phyloP scores from a whole-genome alignment of 768 basidiomycete genomes.

The Gymnopilus junonius region DNA sequence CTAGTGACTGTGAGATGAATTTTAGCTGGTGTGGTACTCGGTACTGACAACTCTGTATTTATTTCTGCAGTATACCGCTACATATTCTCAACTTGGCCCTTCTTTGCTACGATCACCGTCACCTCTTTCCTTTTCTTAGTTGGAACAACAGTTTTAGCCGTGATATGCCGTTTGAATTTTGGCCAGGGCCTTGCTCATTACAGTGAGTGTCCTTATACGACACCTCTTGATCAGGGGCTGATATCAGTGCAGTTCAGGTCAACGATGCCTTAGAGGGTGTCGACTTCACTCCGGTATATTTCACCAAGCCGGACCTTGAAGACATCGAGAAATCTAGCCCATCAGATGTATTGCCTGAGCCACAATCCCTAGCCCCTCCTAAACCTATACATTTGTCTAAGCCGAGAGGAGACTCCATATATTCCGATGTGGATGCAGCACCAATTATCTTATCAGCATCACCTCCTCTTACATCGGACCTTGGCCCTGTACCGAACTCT shows the following conservation, averaged over 20 bases:
- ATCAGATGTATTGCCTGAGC: background rate
- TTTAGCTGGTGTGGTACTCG: background rate
- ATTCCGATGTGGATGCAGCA: slow-evolving; percentile 23
- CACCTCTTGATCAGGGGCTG: background rate
- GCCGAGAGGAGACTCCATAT: slow-evolving; percentile 20
- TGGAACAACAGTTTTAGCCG: slow-evolving; percentile 42
- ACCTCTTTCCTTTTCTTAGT: slow-evolving; percentile 47
- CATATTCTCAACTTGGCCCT: slow-evolving; percentile 47
- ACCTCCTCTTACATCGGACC: slow-evolving; percentile 27
- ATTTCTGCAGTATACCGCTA: slow-evolving; percentile 42
- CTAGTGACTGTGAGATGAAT: slow-evolving; percentile 39
- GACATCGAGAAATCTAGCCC: slow-evolving; percentile 20
- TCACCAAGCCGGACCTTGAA: slow-evolving; percentile 26
- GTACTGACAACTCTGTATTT: background rate
- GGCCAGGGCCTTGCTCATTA: slow-evolving; percentile 58
- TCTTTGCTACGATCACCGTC: slow-evolving; percentile 52
- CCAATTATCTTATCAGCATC: slow-evolving; percentile 31
- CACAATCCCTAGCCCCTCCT: background rate
- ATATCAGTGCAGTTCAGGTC: slow-evolving; percentile 38
- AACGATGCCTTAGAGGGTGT: slow-evolving; percentile 42
- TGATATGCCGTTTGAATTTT: slow-evolving; percentile 55
- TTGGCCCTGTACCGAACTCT: slow-evolving; percentile 2
- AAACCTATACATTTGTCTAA: background rate
- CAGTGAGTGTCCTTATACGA: slow-evolving; percentile 36
- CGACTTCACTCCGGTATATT: slow-evolving; percentile 47